Percentiles rank a stretch among this genome's conserved stretches.
These are phyloP conservation scores for Capsicum pubescens DNA, from an alignment of 257 asterid genomes.

Conservation along the genomic window DNA sequence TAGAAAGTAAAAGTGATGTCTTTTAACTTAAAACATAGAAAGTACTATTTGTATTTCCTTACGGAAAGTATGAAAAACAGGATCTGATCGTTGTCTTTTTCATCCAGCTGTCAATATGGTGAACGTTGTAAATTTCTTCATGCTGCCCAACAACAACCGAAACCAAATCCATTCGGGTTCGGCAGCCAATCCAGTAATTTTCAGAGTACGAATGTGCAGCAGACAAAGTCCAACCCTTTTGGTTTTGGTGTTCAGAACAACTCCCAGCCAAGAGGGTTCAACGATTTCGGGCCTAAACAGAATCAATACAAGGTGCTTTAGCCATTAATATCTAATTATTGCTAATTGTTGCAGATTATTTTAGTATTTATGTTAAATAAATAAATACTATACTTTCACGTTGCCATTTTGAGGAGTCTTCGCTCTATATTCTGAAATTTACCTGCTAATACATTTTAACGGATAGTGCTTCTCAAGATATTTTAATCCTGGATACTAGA, in stretches of 20 bases:
- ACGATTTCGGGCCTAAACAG: conserved; percentile 59
- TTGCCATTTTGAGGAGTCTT: conserved; percentile 9
- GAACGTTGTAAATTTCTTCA: conserved; percentile 75
- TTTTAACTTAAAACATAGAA: not conserved
- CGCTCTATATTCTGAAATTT: not conserved
- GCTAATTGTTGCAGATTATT: conserved; percentile 5
- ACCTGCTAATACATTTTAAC: not conserved
- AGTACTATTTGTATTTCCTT: not conserved
- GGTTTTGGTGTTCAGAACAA: conserved; percentile 73
- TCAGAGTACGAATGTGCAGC: conserved; percentile 59
- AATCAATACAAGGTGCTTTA: conserved; percentile 71
- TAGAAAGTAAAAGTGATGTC: not conserved
- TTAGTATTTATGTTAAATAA: not conserved
- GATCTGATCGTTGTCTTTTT: conserved; percentile 39
- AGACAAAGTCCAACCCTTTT: conserved; percentile 70
- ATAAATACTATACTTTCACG: not conserved
- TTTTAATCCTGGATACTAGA: not conserved
- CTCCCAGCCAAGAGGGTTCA: conserved; percentile 58
- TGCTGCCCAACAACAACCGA: conserved; percentile 59
- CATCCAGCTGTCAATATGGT: conserved; percentile 78
- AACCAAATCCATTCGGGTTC: conserved; percentile 69
- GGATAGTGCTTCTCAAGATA: not conserved
- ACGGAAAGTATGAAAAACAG: conserved; percentile 8
- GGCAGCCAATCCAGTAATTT: conserved; percentile 56
- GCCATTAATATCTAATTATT: not conserved